Evolutionary conservation across 208 protist genomes (phyloP).

Genomic region (Willaertia magna): DNA sequence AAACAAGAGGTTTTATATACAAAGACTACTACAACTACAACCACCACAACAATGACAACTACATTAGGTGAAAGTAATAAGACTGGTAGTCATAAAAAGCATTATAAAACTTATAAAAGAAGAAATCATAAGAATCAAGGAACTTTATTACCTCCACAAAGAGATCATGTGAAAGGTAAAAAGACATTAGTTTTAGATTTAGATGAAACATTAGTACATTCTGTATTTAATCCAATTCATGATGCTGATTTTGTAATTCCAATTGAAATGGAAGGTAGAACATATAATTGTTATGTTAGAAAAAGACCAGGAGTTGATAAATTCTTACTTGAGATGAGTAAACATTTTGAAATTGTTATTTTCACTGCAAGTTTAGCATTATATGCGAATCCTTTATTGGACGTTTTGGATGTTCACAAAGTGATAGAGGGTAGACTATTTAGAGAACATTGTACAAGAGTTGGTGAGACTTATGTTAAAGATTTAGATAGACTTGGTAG

Average conservation of each 20-base stretch:
- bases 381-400: constrained; percentile 37
- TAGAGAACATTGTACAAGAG: neutral
- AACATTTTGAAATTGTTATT: constrained; percentile 35
- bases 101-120: no score
- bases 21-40: no score
- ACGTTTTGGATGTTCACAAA: constrained; percentile 25
- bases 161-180: neutral
- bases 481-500: neutral
- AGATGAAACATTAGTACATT: constrained; percentile 28
- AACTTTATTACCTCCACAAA: neutral
- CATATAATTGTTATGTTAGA: constrained; percentile 11
- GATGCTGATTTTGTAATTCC: constrained; percentile 6
- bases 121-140: no score
- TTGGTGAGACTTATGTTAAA: neutral
- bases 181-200: constrained; percentile 23
- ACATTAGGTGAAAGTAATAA: no score
- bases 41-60: no score
- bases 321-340: constrained; percentile 19
- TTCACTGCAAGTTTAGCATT: constrained; percentile 39
- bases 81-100: no score
- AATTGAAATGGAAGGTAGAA: neutral
- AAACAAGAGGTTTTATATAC: no score
- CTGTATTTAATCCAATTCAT: neutral
- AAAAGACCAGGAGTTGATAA: constrained; percentile 32
- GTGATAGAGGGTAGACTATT: neutral